Evolutionary conservation across 768 basidiomycete species (phyloP).

Genomic region (Agaricus subrufescens): DNA sequence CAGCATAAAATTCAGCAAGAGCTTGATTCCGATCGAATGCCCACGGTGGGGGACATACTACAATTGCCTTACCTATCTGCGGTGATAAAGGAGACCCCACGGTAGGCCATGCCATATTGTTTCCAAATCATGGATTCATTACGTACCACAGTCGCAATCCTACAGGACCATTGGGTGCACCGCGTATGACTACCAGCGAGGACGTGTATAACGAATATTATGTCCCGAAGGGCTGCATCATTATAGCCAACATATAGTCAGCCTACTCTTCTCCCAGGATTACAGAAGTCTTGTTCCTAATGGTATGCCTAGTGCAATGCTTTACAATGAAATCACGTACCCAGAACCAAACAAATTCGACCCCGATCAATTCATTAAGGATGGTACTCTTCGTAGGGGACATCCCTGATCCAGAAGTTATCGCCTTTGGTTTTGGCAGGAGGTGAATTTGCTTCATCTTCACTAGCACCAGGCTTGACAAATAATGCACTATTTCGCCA

Average conservation of each 20-base stretch:
- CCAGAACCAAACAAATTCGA: slow-evolving; percentile 34
- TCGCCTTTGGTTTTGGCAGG: slow-evolving; percentile 27
- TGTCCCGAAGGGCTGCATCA: slow-evolving; percentile 32
- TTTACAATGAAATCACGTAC: slow-evolving; percentile 31
- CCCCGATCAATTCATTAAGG: slow-evolving; percentile 32
- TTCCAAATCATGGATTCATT: background rate
- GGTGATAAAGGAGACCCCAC: slow-evolving; percentile 8
- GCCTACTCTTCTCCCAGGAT: background rate
- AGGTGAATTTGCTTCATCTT: slow-evolving; percentile 8
- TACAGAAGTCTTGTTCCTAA: too few relatives aligned
- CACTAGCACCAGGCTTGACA: too few relatives aligned
- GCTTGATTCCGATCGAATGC: slow-evolving; percentile 11
- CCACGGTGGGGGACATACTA: slow-evolving; percentile 1
- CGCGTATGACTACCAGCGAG: slow-evolving; percentile 23
- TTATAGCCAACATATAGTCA: slow-evolving; percentile 24
- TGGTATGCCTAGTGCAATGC: slow-evolving; percentile 27
- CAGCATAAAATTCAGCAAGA: slow-evolving; percentile 11
- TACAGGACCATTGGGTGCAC: slow-evolving; percentile 5
- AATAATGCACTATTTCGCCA: too few relatives aligned
- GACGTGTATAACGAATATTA: slow-evolving; percentile 35
- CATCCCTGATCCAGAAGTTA: slow-evolving; percentile 19
- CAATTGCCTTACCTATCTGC: slow-evolving; percentile 11
- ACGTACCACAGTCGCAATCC: background rate
- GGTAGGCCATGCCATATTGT: background rate
- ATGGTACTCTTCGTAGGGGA: slow-evolving; percentile 14